These are phyloP conservation scores for Brettanomyces sp. DNA, from an alignment of 805 yeast species.

Conservation along the genomic window DNA sequence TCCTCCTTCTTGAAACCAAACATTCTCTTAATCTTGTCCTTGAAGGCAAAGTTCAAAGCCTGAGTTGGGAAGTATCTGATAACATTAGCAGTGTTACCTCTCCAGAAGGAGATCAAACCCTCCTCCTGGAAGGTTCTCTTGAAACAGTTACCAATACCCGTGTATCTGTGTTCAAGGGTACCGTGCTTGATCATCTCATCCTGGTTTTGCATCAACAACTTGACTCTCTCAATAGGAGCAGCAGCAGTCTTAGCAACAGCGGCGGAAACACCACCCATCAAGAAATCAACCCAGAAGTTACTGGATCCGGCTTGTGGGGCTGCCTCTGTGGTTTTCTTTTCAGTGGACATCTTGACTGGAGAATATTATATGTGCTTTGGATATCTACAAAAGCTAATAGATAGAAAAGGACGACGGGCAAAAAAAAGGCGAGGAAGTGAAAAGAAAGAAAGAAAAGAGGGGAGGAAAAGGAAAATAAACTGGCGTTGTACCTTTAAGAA, in stretches of 20 bases:
- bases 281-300: constrained; percentile 54
- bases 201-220: constrained; percentile 93
- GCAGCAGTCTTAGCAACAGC: constrained; percentile 96
- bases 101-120: constrained; percentile 92
- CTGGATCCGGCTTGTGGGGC: constrained; percentile 22
- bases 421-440: constrained; percentile 1
- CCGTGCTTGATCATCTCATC: constrained; percentile 98
- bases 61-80: constrained; percentile 99
- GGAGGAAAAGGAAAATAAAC: background rate
- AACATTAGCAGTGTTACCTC: constrained; percentile 99
- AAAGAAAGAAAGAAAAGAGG: constrained; percentile 1
- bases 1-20: constrained; percentile 97
- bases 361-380: constrained; percentile 6
- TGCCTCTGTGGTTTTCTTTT: background rate
- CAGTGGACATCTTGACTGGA: constrained; percentile 18
- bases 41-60: constrained; percentile 97
- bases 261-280: constrained; percentile 99
- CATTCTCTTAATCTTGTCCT: constrained; percentile 91
- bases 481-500: background rate
- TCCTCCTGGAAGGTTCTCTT: constrained; percentile 87
- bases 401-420: constrained; percentile 4
- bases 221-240: constrained; percentile 94
- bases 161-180: constrained; percentile 77
- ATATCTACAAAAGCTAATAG: constrained; percentile 7
- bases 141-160: constrained; percentile 92